Conservation (phyloP, 805 yeast species). For the Metschnikowia reukaufii region DNA sequence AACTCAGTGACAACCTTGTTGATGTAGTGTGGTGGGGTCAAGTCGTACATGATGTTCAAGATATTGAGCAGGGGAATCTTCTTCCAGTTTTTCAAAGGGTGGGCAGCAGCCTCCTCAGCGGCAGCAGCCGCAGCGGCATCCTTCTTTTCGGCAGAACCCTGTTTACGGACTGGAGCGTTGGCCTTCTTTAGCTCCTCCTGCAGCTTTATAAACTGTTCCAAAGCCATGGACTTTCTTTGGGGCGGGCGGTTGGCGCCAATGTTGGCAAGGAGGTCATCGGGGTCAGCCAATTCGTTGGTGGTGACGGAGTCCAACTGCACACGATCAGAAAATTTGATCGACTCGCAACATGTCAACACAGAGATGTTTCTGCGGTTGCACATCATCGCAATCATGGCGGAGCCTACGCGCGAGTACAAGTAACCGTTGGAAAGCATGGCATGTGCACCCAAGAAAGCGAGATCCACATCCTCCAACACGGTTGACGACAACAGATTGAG, state of each 20-base stretch:
- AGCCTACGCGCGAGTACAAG: conserved; percentile 89
- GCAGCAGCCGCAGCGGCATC: conserved; percentile 16
- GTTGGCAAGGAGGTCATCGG: conserved; percentile 60
- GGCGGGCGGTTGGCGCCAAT: conserved; percentile 53
- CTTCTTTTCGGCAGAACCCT: conserved; percentile 26
- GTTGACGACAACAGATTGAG: conserved; percentile 74
- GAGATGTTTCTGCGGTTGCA: conserved; percentile 88
- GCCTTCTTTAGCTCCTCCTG: conserved; percentile 37
- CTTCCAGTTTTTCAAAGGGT: conserved; percentile 60
- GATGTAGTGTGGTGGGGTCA: conserved; percentile 91
- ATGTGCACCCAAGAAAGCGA: conserved; percentile 93
- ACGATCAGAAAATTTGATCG: conserved; percentile 89
- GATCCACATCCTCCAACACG: conserved; percentile 81
- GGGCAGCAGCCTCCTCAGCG: conserved; percentile 31
- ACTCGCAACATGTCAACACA: conserved; percentile 92
- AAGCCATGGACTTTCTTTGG: conserved; percentile 57
- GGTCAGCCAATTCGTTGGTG: conserved; percentile 83
- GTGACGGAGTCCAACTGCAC: conserved; percentile 97
- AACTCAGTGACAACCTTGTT: conserved; percentile 94
- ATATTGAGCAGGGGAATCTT: conserved; percentile 62
- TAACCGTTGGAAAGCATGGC: conserved; percentile 95
- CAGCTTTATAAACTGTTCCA: conserved; percentile 58
- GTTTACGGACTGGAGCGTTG: conserved; percentile 27
- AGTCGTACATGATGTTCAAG: conserved; percentile 85
- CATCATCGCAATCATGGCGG: conserved; percentile 90